Percentiles rank a stretch among this genome's conserved stretches.
Conservation (phyloP, 1,139 yeast species). For the Blastobotrys serpentis region DNA sequence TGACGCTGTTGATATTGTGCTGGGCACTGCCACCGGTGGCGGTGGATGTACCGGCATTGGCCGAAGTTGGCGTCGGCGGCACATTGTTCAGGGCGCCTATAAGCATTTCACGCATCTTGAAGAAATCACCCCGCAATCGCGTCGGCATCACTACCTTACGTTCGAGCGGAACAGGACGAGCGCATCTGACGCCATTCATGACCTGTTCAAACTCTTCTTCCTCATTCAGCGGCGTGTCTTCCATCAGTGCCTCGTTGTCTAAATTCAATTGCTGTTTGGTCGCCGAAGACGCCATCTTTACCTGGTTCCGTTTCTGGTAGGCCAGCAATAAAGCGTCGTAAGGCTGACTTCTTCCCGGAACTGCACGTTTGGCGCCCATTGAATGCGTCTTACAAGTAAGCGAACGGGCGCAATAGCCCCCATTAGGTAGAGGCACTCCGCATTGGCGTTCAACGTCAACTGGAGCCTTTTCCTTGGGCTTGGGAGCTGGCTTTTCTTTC, state of each 20-base stretch:
- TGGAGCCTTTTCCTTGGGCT: constrained; percentile 72
- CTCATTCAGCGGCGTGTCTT: constrained; percentile 45
- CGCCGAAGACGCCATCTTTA: constrained; percentile 52
- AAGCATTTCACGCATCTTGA: constrained; percentile 60
- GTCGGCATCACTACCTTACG: constrained; percentile 69
- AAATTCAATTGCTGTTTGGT: constrained; percentile 36
- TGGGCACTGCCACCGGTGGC: constrained; percentile 11
- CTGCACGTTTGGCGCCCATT: constrained; percentile 96
- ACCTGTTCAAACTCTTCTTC: constrained; percentile 93
- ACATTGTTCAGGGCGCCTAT: constrained; percentile 35
- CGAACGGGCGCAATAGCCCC: constrained; percentile 92
- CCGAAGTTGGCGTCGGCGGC: constrained; percentile 25
- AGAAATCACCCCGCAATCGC: constrained; percentile 63
- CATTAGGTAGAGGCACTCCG: constrained; percentile 91
- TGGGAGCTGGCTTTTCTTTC: constrained; percentile 12
- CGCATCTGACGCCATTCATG: constrained; percentile 76
- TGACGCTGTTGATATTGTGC: constrained; percentile 29
- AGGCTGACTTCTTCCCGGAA: constrained; percentile 86
- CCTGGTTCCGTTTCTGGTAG: constrained; percentile 89
- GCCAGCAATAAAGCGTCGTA: constrained; percentile 85
- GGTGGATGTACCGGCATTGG: constrained; percentile 10
- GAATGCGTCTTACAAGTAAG: constrained; percentile 96
- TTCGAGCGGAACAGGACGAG: constrained; percentile 79
- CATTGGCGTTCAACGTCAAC: constrained; percentile 95
- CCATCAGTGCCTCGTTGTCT: constrained; percentile 31